Percentiles rank a stretch among this genome's conserved stretches.
These are phyloP conservation scores for Cryomyces minteri DNA, from an alignment of 495 filamentous ascomycete species.

Conservation along the genomic window DNA sequence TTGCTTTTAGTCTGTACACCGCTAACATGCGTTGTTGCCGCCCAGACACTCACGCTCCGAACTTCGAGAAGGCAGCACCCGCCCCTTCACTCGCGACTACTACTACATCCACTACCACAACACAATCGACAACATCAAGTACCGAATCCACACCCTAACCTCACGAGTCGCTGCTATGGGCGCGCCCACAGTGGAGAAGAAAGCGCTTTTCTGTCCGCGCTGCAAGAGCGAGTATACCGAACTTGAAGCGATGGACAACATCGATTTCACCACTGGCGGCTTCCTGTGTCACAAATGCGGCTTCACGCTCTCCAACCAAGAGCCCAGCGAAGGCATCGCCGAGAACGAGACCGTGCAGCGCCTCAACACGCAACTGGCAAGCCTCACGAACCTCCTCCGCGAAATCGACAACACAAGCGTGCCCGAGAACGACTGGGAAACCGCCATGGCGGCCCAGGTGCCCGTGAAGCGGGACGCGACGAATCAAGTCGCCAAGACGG, in stretches of 20 bases:
- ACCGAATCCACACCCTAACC: slow-evolving; percentile 66
- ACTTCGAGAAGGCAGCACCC: slow-evolving; percentile 49
- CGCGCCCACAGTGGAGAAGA: slow-evolving; percentile 63
- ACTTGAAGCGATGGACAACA: slow-evolving; percentile 65
- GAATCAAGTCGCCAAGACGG: slow-evolving; percentile 36
- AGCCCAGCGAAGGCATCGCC: slow-evolving; percentile 32
- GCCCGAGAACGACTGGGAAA: slow-evolving; percentile 74
- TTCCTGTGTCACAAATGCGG: slow-evolving; percentile 77
- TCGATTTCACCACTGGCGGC: slow-evolving; percentile 32
- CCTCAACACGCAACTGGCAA: slow-evolving; percentile 72
- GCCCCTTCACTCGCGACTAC: slow-evolving; percentile 71
- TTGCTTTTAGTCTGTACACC: neutral
- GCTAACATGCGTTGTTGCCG: slow-evolving; percentile 22
- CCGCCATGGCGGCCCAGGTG: slow-evolving; percentile 40
- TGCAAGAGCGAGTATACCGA: slow-evolving; percentile 70
- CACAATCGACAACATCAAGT: slow-evolving; percentile 93
- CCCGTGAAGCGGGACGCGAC: slow-evolving; percentile 41
- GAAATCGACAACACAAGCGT: slow-evolving; percentile 70
- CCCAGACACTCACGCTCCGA: slow-evolving; percentile 50
- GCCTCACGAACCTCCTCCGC: slow-evolving; percentile 67
- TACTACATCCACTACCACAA: slow-evolving; percentile 93
- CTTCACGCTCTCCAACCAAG: slow-evolving; percentile 45
- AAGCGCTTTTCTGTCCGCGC: slow-evolving; percentile 71
- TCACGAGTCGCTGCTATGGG: slow-evolving; percentile 68
- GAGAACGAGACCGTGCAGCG: slow-evolving; percentile 64